Percentiles rank a stretch among this genome's conserved stretches.
phyloP scores from a whole-genome alignment of 768 basidiomycete species.

The Lactifluus piperatus region DNA sequence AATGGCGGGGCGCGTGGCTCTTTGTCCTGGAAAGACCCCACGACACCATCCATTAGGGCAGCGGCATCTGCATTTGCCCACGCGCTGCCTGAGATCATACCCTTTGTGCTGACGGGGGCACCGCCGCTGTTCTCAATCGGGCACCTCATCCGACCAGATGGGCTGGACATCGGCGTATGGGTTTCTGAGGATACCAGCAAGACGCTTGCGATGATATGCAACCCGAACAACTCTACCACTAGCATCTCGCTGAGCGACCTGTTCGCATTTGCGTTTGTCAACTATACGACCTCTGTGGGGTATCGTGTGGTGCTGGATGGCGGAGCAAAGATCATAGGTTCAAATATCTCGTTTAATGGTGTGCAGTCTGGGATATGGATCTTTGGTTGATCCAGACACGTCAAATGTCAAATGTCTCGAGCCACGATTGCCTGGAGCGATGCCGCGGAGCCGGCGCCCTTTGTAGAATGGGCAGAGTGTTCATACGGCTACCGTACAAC shows the following conservation, averaged over 20 bases:
- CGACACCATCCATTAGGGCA: constrained; percentile 31
- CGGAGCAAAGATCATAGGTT: not conserved
- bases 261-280: not conserved
- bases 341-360: not conserved
- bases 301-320: not conserved
- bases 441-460: too few species aligned
- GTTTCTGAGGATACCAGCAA: not conserved
- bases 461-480: not conserved
- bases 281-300: not conserved
- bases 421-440: not conserved
- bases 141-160: not conserved
- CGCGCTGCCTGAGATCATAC: constrained; percentile 21
- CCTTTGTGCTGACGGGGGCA: not conserved
- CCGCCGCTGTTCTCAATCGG: too few species aligned
- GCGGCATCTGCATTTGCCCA: constrained; percentile 29
- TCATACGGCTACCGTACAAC: too few species aligned
- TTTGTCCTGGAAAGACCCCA: constrained; percentile 37
- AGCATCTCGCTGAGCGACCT: not conserved
- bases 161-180: constrained; percentile 16
- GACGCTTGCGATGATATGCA: constrained; percentile 8
- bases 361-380: constrained; percentile 7
- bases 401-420: too few species aligned
- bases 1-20: constrained; percentile 56
- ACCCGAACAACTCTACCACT: constrained; percentile 7
- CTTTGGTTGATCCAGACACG: not conserved